A percentile compares a stretch with the other conserved stretches of the same genome.
These are phyloP conservation scores for Basipetospora sp. DNA, from an alignment of 2,329 filamentous ascomycete species.

Conservation along the genomic window DNA sequence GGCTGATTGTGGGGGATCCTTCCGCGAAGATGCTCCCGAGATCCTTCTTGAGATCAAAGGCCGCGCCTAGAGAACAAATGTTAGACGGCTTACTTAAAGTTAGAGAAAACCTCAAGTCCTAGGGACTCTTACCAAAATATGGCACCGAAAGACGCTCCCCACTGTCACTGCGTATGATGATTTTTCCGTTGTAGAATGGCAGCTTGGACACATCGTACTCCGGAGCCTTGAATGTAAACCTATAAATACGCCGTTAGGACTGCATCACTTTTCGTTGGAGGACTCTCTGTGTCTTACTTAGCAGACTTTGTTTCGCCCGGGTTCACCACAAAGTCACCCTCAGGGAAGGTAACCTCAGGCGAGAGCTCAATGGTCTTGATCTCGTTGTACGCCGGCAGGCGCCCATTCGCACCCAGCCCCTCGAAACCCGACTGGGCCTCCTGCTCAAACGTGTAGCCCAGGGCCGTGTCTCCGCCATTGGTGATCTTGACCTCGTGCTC, in stretches of 20 bases:
- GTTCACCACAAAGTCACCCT: background rate
- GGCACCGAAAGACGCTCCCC: slow-evolving; percentile 27
- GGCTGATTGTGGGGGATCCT: background rate
- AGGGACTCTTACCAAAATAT: slow-evolving; percentile 15
- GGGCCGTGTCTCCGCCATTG: slow-evolving; percentile 25
- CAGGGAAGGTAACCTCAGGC: slow-evolving; percentile 5
- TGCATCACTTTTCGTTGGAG: too few relatives aligned
- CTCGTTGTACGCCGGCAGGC: slow-evolving; percentile 1
- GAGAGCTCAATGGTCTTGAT: slow-evolving; percentile 1
- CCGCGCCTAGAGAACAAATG: background rate
- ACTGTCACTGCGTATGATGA: slow-evolving; percentile 25
- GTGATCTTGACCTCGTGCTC: slow-evolving; percentile 24
- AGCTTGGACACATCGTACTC: slow-evolving; percentile 16
- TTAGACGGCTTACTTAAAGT: too few relatives aligned
- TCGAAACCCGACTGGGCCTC: slow-evolving; percentile 28
- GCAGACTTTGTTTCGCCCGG: background rate
- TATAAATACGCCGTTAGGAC: background rate
- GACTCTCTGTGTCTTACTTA: too few relatives aligned
- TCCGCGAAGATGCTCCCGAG: background rate
- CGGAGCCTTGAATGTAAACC: slow-evolving; percentile 17
- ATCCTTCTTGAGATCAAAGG: slow-evolving; percentile 3
- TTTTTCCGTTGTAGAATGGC: slow-evolving; percentile 30
- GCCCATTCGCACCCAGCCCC: slow-evolving; percentile 10
- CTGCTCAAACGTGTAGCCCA: slow-evolving; percentile 26
- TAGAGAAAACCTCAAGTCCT: too few relatives aligned